These are phyloP conservation scores for Cercospora berteroae DNA, from an alignment of 2,329 filamentous ascomycete species.

Conservation along the genomic window DNA sequence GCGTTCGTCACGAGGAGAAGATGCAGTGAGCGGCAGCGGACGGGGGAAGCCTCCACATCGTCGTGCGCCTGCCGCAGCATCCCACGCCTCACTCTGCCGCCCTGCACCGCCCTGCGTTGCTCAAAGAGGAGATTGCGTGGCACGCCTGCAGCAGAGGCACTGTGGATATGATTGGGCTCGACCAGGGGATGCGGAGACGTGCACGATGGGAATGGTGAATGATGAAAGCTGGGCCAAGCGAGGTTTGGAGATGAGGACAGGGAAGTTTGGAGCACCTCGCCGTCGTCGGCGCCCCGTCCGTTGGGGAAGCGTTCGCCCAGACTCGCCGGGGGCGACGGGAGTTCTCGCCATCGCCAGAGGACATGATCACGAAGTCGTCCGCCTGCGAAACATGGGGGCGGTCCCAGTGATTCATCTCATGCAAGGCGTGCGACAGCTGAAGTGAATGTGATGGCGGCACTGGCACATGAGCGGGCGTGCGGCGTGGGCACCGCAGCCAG, in stretches of 20 bases:
- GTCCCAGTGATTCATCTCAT: neutral
- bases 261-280: neutral
- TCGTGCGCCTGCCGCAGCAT: neutral
- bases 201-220: neutral
- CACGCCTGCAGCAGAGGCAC: neutral
- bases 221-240: neutral
- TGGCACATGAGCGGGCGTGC: slow-evolving; percentile 12
- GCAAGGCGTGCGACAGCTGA: slow-evolving; percentile 5
- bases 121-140: slow-evolving; percentile 7
- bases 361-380: neutral
- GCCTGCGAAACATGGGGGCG: neutral
- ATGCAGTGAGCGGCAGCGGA: neutral
- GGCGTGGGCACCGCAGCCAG: slow-evolving; percentile 4
- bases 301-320: neutral
- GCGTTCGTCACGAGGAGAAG: neutral
- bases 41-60: neutral
- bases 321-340: too few species aligned
- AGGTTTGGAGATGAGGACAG: neutral
- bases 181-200: neutral
- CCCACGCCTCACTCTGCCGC: slow-evolving; percentile 3
- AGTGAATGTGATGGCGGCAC: neutral
- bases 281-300: neutral
- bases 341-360: neutral
- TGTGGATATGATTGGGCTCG: neutral
- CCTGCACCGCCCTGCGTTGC: neutral